Conservation (phyloP, 768 basidiomycete species). For the Russula emetica region DNA sequence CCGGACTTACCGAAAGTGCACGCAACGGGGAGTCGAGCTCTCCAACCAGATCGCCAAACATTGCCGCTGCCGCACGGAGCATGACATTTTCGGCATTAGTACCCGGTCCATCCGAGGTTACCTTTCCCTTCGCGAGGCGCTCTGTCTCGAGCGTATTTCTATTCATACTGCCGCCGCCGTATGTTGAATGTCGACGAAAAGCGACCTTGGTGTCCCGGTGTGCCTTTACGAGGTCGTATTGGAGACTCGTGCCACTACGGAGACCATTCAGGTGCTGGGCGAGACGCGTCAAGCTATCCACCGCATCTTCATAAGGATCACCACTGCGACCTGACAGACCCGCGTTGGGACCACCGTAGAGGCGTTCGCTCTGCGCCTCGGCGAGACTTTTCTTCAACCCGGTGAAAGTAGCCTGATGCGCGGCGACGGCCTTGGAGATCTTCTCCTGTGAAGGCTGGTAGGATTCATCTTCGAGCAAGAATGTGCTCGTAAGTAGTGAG, state of each 20-base stretch:
- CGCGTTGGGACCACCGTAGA: slow-evolving; percentile 35
- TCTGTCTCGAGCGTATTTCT: slow-evolving; percentile 5
- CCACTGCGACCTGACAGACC: slow-evolving; percentile 36
- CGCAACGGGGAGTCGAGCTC: slow-evolving; percentile 75
- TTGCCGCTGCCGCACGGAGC: slow-evolving; percentile 58
- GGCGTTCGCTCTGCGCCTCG: slow-evolving; percentile 87
- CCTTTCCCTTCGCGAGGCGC: slow-evolving; percentile 29
- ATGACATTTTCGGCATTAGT: slow-evolving; percentile 38
- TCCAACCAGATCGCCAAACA: slow-evolving; percentile 76
- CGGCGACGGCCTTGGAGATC: slow-evolving; percentile 74
- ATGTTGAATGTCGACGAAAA: slow-evolving; percentile 29
- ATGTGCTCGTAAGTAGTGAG: slow-evolving; percentile 74
- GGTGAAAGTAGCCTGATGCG: slow-evolving; percentile 87
- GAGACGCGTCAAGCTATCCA: slow-evolving; percentile 80
- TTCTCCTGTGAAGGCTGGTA: slow-evolving; percentile 54
- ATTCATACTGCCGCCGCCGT: not conserved
- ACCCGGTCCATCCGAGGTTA: not conserved
- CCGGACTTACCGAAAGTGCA: slow-evolving; percentile 57
- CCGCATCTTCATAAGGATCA: slow-evolving; percentile 78
- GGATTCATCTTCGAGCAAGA: slow-evolving; percentile 71
- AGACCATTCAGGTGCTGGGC: slow-evolving; percentile 93
- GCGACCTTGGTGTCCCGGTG: slow-evolving; percentile 44
- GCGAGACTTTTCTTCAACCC: slow-evolving; percentile 78
- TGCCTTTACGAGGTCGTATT: slow-evolving; percentile 75
- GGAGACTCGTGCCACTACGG: slow-evolving; percentile 75